These are phyloP conservation scores for Geranium rotundifolium DNA, from an alignment of 345 rosid species.

Conservation along the genomic window DNA sequence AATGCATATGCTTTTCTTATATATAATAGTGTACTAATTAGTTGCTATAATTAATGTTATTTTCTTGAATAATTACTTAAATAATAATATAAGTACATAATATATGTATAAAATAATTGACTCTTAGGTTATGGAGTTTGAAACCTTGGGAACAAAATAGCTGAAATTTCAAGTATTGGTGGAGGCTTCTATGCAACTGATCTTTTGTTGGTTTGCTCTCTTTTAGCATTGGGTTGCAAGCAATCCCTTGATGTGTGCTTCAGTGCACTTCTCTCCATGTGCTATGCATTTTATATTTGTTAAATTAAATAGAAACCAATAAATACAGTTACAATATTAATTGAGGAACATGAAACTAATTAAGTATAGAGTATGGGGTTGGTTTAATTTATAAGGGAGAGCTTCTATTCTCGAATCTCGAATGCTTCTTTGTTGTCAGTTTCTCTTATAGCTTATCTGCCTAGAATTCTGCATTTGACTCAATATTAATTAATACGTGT, in stretches of 20 bases:
- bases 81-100: too few species aligned
- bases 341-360: neutral
- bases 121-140: too few species aligned
- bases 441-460: conserved; percentile 7
- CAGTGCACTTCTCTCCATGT: conserved; percentile 39
- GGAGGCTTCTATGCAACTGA: conserved; percentile 16
- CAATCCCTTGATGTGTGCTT: conserved; percentile 30
- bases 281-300: conserved; percentile 12
- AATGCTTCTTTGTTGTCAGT: conserved; percentile 19
- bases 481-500: neutral
- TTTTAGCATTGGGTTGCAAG: conserved; percentile 21
- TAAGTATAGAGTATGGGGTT: neutral
- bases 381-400: conserved; percentile 4
- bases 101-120: too few species aligned
- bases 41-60: too few species aligned
- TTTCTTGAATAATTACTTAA: too few species aligned
- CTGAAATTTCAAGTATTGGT: too few species aligned
- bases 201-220: conserved; percentile 1
- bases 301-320: conserved; percentile 4
- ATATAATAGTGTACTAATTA: too few species aligned
- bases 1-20: too few species aligned
- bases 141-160: too few species aligned
- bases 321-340: neutral
- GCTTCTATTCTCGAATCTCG: conserved; percentile 47
- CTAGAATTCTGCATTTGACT: conserved; percentile 17